Percentiles rank a stretch among this genome's conserved stretches.
phyloP scores from a whole-genome alignment of 495 filamentous ascomycete species.

The Umbilicaria muhlenbergii region DNA sequence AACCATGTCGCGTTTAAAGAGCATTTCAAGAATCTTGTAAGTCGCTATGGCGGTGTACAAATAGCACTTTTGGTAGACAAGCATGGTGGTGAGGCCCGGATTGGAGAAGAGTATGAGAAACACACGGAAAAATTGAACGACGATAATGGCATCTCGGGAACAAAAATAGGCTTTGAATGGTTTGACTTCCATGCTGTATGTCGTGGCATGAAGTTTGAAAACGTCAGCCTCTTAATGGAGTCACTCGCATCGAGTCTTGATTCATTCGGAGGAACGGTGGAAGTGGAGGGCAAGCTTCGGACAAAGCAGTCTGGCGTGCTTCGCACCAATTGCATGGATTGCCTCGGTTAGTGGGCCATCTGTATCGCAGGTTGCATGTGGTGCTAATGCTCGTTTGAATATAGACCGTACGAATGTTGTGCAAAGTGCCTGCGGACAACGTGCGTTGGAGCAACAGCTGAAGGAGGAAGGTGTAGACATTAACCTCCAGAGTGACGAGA shows the following conservation, averaged over 20 bases:
- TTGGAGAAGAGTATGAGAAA: conserved; percentile 64
- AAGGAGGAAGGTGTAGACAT: conserved; percentile 58
- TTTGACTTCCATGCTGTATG: conserved; percentile 89
- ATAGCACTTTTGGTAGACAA: conserved; percentile 80
- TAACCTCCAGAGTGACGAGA: conserved; percentile 48
- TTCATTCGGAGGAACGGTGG: conserved; percentile 45
- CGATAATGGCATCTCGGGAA: conserved; percentile 34
- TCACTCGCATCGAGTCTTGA: conserved; percentile 47
- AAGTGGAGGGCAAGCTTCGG: conserved; percentile 32
- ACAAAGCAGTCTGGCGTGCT: conserved; percentile 57
- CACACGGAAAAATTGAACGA: conserved; percentile 46
- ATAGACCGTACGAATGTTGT: conserved; percentile 79
- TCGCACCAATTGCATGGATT: conserved; percentile 96
- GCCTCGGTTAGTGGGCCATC: conserved; percentile 27
- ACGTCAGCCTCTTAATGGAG: conserved; percentile 63
- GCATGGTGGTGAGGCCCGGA: conserved; percentile 56
- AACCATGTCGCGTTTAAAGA: conserved; percentile 64
- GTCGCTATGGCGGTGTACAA: conserved; percentile 59
- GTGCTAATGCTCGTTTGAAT: not conserved
- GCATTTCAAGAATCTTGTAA: conserved; percentile 54
- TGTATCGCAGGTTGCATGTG: not conserved
- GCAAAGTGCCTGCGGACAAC: conserved; percentile 69
- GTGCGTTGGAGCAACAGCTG: conserved; percentile 61
- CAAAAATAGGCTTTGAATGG: conserved; percentile 62
- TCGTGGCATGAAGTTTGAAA: conserved; percentile 94